Base-by-base conservation (phyloP, 441 rosid genomes). In the Macaranga tanarius region DNA sequence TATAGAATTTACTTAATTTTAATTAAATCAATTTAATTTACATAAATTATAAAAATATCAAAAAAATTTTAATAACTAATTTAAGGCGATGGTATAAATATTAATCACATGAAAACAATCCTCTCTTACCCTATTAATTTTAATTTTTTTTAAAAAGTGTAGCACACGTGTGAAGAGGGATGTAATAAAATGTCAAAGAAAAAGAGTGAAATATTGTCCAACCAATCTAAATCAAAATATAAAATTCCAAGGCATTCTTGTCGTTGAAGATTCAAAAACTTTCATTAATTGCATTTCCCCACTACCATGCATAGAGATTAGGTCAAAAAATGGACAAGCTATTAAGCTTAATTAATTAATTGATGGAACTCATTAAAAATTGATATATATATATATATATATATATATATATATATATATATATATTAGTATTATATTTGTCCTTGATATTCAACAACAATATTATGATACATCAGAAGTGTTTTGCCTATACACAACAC, bases 231-330 rank as follows among this genome's bases (percentile, higher is more conserved):
- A 63, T n/a, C 7, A 23, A 52, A 56, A 20, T 52, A 45, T 26
- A 69, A 72, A 65, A 71, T 71, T 73, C 64, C 67, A 63, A 72
- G 61, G 84, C 70, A 47, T 72, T 72, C 73, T 69, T 77, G 80
- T 74, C 75, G 68, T 74, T 75, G 81, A 78, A 72, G 44, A 65
- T 72, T 72, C 72, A 72, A 60, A 52, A 23, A 47, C 31, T 10
- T 1, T n/a, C 23, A 47, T 11, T 1, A 25, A 47, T 54, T 55
- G 13, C 69, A 42, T 62, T 73, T 78, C 75, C 59, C 75, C 62
- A 45, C 10, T 15, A 10, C 17, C 52, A 48, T 48, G 52, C 61
- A 67, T 34, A 67, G 17, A 48, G 20, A n/a, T 50, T 34, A 20
- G 65, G 59, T 34, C 44, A 44, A 22, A 40, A 69, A 34, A 7